Percentiles rank a stretch among this genome's conserved stretches.
phyloP scores from a whole-genome alignment of 768 basidiomycete genomes.

The Naganishia kalamii region DNA sequence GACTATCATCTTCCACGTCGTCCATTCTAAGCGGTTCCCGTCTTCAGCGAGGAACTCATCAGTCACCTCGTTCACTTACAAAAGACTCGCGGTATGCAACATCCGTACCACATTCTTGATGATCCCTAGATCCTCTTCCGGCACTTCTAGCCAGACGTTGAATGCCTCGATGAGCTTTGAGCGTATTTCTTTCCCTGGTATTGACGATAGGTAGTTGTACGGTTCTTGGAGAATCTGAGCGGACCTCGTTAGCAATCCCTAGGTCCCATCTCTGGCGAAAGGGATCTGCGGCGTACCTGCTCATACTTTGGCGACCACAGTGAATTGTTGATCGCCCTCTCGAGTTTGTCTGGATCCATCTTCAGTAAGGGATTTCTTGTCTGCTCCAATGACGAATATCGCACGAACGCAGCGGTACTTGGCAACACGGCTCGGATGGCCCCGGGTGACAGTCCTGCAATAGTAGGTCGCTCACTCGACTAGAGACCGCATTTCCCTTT shows the following conservation, averaged over 20 bases:
- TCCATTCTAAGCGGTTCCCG: conserved; percentile 60
- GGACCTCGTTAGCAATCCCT: background rate
- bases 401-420: too few relatives aligned
- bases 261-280: background rate
- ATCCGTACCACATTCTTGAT: conserved; percentile 81
- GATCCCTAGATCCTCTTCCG: conserved; percentile 60
- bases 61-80: conserved; percentile 53
- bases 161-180: conserved; percentile 82
- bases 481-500: too few relatives aligned
- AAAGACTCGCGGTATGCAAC: conserved; percentile 86
- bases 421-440: too few relatives aligned
- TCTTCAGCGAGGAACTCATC: background rate
- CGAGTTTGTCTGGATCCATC: conserved; percentile 11
- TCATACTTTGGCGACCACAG: conserved; percentile 16
- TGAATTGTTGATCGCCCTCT: conserved; percentile 14
- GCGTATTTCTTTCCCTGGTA: conserved; percentile 89
- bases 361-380: background rate
- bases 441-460: too few relatives aligned
- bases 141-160: conserved; percentile 84
- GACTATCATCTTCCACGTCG: conserved; percentile 88
- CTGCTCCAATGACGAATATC: too few relatives aligned
- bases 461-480: too few relatives aligned
- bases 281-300: background rate
- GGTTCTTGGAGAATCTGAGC: conserved; percentile 66
- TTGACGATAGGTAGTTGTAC: conserved; percentile 71